Percentiles rank a stretch among this genome's conserved stretches.
These are phyloP conservation scores for Knufia fluminis DNA, from an alignment of 2,329 filamentous ascomycete species.

Conservation along the genomic window DNA sequence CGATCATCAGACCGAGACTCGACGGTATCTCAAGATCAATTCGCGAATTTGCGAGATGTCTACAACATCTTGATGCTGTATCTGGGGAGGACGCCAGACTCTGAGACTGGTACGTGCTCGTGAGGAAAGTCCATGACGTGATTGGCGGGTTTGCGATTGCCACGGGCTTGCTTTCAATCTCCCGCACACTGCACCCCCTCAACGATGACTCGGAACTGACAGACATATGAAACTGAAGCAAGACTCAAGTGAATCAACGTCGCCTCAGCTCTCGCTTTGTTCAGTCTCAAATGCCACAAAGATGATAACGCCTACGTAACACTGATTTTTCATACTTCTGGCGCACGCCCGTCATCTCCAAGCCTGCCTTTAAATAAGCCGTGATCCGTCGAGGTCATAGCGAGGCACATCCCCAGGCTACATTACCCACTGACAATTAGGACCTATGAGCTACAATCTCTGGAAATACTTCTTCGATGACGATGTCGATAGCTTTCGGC, in stretches of 20 bases:
- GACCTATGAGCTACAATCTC: slow-evolving; percentile 88
- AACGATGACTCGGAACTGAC: too few species aligned
- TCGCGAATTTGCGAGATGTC: too few species aligned
- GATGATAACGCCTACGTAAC: slow-evolving; percentile 10
- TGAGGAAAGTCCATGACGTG: too few species aligned
- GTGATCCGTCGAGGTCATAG: slow-evolving; percentile 78
- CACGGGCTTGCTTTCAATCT: too few species aligned
- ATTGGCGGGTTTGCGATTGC: too few species aligned
- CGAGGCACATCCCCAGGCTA: slow-evolving; percentile 65
- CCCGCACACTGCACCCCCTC: too few species aligned
- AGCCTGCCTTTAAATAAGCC: slow-evolving; percentile 76
- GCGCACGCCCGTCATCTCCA: slow-evolving; percentile 1
- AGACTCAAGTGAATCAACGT: background rate
- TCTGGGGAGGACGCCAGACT: too few species aligned
- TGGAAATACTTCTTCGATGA: slow-evolving; percentile 97
- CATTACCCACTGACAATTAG: slow-evolving; percentile 29
- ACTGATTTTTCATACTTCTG: background rate
- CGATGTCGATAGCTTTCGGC: slow-evolving; percentile 91
- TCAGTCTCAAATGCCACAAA: background rate
- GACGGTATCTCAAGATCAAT: too few species aligned
- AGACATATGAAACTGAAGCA: background rate
- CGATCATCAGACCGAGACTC: too few species aligned
- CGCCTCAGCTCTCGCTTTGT: background rate
- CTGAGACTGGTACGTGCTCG: too few species aligned
- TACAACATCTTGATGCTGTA: too few species aligned